A percentile compares a stretch with the other conserved stretches of the same genome.
Evolutionary conservation across 768 basidiomycete species (phyloP).

Genomic region (Suillus lakei): DNA sequence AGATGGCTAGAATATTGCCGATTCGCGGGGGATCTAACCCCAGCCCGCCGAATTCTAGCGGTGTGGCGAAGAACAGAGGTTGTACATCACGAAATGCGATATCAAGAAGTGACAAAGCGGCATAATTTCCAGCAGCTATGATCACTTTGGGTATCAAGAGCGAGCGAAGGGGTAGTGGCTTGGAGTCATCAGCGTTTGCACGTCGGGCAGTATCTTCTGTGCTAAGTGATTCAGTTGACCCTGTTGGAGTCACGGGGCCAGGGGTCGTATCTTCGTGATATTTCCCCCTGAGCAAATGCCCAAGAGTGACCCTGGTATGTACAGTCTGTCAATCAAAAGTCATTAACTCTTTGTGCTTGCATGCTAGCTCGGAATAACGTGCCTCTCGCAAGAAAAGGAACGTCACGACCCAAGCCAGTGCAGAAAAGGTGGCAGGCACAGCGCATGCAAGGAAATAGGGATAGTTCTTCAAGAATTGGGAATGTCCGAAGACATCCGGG

Average conservation of each 20-base stretch:
- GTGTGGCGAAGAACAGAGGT: conserved; percentile 74
- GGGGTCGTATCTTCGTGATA: conserved; percentile 10
- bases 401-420: conserved; percentile 56
- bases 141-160: conserved; percentile 61
- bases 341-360: conserved; percentile 4
- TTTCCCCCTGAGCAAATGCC: conserved; percentile 27
- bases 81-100: conserved; percentile 69
- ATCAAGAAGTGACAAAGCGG: conserved; percentile 63
- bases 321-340: conserved; percentile 36
- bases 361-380: background rate
- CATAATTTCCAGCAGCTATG: conserved; percentile 68
- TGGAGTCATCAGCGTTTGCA: conserved; percentile 23
- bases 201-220: background rate
- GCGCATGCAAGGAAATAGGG: conserved; percentile 80
- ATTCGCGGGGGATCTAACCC: conserved; percentile 67
- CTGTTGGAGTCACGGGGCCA: conserved; percentile 10
- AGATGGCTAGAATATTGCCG: conserved; percentile 65
- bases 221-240: conserved; percentile 13
- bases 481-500: conserved; percentile 60
- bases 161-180: conserved; percentile 53
- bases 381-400: conserved; percentile 63
- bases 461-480: conserved; percentile 62
- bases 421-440: conserved; percentile 64
- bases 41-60: conserved; percentile 68
- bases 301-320: conserved; percentile 30